Conservation (phyloP, 306 rosid genomes). For the Fagus sylvatica region DNA sequence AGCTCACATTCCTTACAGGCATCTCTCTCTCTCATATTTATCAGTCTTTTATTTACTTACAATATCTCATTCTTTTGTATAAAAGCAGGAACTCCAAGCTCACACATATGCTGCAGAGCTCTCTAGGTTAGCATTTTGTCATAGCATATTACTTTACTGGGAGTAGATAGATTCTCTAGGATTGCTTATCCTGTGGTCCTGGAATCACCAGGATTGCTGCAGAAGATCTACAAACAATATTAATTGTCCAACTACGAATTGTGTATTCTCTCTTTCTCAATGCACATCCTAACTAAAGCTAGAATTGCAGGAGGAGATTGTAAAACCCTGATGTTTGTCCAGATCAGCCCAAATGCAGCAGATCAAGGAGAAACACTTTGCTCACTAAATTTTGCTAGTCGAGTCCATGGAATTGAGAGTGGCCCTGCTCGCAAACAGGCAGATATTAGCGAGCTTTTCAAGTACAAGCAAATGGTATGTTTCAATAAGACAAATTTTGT, state of each 20-base stretch:
- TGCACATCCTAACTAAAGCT: conserved; percentile 25
- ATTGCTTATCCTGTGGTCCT: conserved; percentile 1
- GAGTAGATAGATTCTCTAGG: conserved; percentile 2
- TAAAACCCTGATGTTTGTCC: conserved; percentile 97
- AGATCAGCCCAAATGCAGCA: conserved; percentile 76
- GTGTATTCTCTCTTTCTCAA: background rate
- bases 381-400: conserved; percentile 88
- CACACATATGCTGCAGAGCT: conserved; percentile 93
- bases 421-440: conserved; percentile 94
- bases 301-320: conserved; percentile 90
- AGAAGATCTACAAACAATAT: background rate
- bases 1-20: conserved; percentile 88
- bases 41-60: no score
- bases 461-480: conserved; percentile 95
- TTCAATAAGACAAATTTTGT: background rate
- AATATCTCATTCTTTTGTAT: conserved; percentile 24
- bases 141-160: conserved; percentile 7
- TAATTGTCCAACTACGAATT: background rate
- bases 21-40: conserved; percentile 32
- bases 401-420: conserved; percentile 85
- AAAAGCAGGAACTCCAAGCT: conserved; percentile 88
- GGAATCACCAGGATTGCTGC: background rate
- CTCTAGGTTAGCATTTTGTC: conserved; percentile 64
- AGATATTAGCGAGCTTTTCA: conserved; percentile 69
- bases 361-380: conserved; percentile 93